Conservation (phyloP, 371 early-diverging fungal species). For the Nematocida sp. region DNA sequence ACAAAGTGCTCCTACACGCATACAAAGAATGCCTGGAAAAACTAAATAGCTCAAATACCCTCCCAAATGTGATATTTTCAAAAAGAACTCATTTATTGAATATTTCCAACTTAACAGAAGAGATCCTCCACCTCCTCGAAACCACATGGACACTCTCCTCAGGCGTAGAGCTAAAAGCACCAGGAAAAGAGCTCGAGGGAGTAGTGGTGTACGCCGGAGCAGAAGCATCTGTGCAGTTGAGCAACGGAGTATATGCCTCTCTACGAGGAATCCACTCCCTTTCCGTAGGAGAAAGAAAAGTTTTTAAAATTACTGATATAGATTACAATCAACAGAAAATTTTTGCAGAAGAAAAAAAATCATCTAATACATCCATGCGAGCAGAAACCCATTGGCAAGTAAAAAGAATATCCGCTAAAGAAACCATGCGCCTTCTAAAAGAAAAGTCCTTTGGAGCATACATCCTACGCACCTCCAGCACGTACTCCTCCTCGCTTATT, state of each 20-base stretch:
- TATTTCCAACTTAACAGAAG: slow-evolving; percentile 25
- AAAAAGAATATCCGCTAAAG: slow-evolving; percentile 24
- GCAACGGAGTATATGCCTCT: slow-evolving; percentile 10
- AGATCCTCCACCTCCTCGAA: slow-evolving; percentile 6
- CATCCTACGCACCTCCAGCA: slow-evolving; percentile 9
- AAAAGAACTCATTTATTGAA: background rate
- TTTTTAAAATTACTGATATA: background rate
- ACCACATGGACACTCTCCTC: slow-evolving; percentile 33
- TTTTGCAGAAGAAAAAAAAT: slow-evolving; percentile 10
- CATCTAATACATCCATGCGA: background rate
- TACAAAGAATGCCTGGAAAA: slow-evolving; percentile 22
- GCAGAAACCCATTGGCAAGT: slow-evolving; percentile 32
- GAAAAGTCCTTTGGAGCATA: slow-evolving; percentile 30
- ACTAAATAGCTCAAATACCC: background rate
- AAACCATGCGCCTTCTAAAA: background rate
- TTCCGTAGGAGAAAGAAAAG: slow-evolving; percentile 8
- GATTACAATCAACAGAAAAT: background rate
- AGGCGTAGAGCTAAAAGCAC: slow-evolving; percentile 15
- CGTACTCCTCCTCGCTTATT: slow-evolving; percentile 34
- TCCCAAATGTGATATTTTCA: background rate
- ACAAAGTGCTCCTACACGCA: slow-evolving; percentile 4
- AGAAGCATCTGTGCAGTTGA: slow-evolving; percentile 14
- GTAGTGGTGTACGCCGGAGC: background rate
- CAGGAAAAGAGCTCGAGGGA: slow-evolving; percentile 17
- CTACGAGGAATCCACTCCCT: slow-evolving; percentile 6